Conservation (phyloP, 257 asterid genomes). For the Penstemon davidsonii region DNA sequence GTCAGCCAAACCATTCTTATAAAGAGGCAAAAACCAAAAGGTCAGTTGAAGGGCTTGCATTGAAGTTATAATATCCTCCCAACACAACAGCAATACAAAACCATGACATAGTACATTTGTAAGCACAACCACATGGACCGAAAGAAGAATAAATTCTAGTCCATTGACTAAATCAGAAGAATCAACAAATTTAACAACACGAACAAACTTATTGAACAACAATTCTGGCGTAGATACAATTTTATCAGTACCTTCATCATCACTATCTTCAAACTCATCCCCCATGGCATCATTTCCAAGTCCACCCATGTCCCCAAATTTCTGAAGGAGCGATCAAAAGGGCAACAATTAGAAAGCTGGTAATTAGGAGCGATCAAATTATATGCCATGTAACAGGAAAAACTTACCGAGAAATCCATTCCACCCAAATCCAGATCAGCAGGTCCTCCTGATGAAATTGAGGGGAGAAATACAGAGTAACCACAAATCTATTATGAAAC, state of each 20-base stretch:
- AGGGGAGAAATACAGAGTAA: constrained; percentile 6
- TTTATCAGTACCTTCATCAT: constrained; percentile 70
- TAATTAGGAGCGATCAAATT: not conserved
- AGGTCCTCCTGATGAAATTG: constrained; percentile 59
- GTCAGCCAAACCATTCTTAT: not conserved
- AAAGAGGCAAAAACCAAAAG: not conserved
- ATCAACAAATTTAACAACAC: not conserved
- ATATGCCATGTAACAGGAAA: not conserved
- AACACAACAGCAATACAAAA: too few species aligned
- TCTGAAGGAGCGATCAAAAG: constrained; percentile 42
- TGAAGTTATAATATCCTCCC: not conserved
- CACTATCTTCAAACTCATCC: constrained; percentile 77
- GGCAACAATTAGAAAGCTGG: constrained; percentile 24
- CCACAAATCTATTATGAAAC: not conserved
- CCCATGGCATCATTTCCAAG: constrained; percentile 38
- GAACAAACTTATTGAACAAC: not conserved
- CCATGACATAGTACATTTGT: not conserved
- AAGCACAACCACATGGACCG: not conserved
- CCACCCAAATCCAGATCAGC: constrained; percentile 74
- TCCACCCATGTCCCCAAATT: constrained; percentile 59
- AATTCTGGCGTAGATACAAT: not conserved
- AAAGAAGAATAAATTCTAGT: not conserved
- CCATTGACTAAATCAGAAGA: not conserved
- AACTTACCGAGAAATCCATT: constrained; percentile 90
- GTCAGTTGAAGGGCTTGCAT: not conserved